Conservation (phyloP, 257 asterid genomes). For the Phtheirospermum japonicum region DNA sequence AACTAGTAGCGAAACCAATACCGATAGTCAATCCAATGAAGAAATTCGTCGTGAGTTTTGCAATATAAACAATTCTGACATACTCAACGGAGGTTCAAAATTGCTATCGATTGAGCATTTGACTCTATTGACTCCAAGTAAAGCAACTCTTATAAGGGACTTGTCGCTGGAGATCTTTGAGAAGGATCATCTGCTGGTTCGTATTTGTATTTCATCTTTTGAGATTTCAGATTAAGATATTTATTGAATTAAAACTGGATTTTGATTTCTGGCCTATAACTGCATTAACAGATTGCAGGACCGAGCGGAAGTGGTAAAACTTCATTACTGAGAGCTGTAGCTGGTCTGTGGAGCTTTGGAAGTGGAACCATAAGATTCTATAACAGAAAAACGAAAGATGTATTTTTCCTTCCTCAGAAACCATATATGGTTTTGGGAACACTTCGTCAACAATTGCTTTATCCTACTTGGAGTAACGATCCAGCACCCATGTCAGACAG, state of each 20-base stretch:
- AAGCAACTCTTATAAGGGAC: slow-evolving; percentile 57
- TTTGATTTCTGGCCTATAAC: slow-evolving; percentile 24
- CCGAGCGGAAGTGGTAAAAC: slow-evolving; percentile 92
- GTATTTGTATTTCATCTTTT: slow-evolving; percentile 25
- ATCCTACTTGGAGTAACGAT: slow-evolving; percentile 69
- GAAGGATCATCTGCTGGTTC: slow-evolving; percentile 64
- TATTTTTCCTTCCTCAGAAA: slow-evolving; percentile 81
- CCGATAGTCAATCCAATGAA: slow-evolving; percentile 34
- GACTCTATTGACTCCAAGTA: slow-evolving; percentile 68
- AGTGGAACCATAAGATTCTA: slow-evolving; percentile 59
- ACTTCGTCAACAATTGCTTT: slow-evolving; percentile 74
- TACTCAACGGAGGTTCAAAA: slow-evolving; percentile 46
- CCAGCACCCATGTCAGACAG: slow-evolving; percentile 33
- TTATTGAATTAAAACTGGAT: slow-evolving; percentile 9
- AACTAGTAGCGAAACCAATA: slow-evolving; percentile 37
- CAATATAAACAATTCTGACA: slow-evolving; percentile 23
- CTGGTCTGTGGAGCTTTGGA: slow-evolving; percentile 85
- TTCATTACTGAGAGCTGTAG: slow-evolving; percentile 67
- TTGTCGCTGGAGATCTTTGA: slow-evolving; percentile 61
- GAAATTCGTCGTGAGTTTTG: slow-evolving; percentile 43
- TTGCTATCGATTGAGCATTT: slow-evolving; percentile 52
- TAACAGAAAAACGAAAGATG: slow-evolving; percentile 38
- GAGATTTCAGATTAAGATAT: slow-evolving; percentile 19
- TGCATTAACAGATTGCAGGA: slow-evolving; percentile 64
- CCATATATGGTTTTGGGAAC: slow-evolving; percentile 87